Evolutionary conservation across 306 rosid species (phyloP), one percentile per base, ranked within the genome.

Genomic region (Sophora flavescens): DNA sequence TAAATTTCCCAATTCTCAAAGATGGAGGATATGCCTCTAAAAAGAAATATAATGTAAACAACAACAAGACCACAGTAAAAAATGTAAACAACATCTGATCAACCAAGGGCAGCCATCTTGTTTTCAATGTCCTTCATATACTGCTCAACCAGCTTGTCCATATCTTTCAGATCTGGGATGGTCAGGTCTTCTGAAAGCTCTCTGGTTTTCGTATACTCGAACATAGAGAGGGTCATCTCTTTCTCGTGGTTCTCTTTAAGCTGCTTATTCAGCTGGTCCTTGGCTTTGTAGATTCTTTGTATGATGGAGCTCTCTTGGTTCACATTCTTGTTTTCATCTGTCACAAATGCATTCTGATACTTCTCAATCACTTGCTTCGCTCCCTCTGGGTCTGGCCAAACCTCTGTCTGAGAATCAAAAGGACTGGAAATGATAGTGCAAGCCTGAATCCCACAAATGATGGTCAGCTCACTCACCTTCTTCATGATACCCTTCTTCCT

Each of bases 371-470:
- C 52, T 0, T 80, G 14, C 0, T 33, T 69, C 0, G 82, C 82
- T 60, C 4, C 57, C 1, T 44, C 70, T 28, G 77, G 70, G 8
- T 70, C 8, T 57, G 95, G 97, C 88, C 88, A 88, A 5, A 87
- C 74, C 39, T 88, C 88, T 0, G 89, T 78, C 1, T 75, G 74
- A 1, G 89, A 28, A 3, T 87, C 86, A 13, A 85, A 87, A 3
- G 86, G 86, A 59, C 81, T 82, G 0, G 78, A 77, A 14, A 93
- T 76, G 15, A 93, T 72, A 4, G 90, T 88, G 6, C 93, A 91
- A 0, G 91, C 89, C 1, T 82, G 76, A 44, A 91, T 75, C n/a
- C 78, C 95, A 32, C 96, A 91, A 0, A 89, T 87, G 6, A 87
- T 88, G 16, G 72, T 36, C 2, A 93, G 81, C 52, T 89, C 98